Evolutionary conservation across 441 rosid species (phyloP).

Genomic region (Codiaeum variegatum): DNA sequence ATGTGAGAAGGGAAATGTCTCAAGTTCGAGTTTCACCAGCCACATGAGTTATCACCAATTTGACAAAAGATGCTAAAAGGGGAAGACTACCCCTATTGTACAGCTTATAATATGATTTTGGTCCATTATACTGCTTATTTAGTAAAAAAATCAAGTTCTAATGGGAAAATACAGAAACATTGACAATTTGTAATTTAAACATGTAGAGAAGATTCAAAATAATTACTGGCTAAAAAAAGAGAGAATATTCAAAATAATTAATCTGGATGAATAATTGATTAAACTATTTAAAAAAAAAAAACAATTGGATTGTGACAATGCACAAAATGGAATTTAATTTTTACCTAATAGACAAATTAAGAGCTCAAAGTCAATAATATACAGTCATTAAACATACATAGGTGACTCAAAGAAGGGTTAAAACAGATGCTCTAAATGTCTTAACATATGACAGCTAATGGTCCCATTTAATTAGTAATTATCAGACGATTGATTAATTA

Average conservation of each 20-base stretch:
- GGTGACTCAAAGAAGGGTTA: slow-evolving; percentile 17
- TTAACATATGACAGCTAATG: slow-evolving; percentile 6
- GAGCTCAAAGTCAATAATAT: slow-evolving; percentile 11
- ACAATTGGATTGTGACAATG: background rate
- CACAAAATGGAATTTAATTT: background rate
- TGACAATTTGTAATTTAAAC: no score
- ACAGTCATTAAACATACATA: background rate
- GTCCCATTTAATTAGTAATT: slow-evolving; percentile 20
- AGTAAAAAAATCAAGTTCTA: no score
- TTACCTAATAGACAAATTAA: background rate
- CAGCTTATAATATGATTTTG: no score
- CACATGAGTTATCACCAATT: no score
- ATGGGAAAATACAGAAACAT: no score
- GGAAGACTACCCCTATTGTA: no score
- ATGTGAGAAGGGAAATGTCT: no score
- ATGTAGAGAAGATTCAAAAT: background rate
- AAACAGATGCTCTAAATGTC: slow-evolving; percentile 8
- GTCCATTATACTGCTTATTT: no score
- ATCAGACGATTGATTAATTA: slow-evolving; percentile 8
- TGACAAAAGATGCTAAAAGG: no score
- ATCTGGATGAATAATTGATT: background rate
- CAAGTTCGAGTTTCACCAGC: no score
- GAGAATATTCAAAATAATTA: background rate
- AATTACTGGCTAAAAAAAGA: no score
- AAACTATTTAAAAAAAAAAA: background rate